Conservation (phyloP, 2,329 filamentous ascomycete genomes). For the Stromatinia cepivora region DNA sequence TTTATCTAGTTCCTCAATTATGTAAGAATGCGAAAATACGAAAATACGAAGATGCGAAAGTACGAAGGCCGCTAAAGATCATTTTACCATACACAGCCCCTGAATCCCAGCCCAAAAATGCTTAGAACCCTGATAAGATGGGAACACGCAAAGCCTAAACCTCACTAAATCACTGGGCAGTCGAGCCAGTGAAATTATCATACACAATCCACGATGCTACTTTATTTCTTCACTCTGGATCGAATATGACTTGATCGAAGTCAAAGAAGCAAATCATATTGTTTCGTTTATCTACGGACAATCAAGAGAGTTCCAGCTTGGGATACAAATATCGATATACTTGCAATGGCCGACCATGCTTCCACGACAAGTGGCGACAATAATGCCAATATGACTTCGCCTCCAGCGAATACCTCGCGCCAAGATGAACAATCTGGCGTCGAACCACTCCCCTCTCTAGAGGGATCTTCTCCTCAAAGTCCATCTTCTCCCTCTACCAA, state of each 20-base stretch:
- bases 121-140: not conserved
- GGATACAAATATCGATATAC: not conserved
- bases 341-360: conserved; percentile 8
- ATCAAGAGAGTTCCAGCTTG: not conserved
- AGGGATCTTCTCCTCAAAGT: conserved; percentile 10
- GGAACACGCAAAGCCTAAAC: not conserved
- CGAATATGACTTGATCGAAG: not conserved
- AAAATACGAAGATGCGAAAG: not conserved
- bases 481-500: not conserved
- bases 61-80: not conserved
- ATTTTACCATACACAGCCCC: not conserved
- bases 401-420: not conserved
- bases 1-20: not conserved
- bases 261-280: not conserved
- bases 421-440: conserved; percentile 12
- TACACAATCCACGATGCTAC: not conserved
- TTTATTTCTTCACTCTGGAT: not conserved
- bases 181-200: not conserved
- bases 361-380: not conserved
- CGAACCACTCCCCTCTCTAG: conserved; percentile 29
- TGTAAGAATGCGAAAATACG: not conserved
- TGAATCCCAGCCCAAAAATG: not conserved
- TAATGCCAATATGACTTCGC: conserved; percentile 10
- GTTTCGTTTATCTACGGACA: not conserved
- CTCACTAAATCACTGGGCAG: not conserved